Conservation (phyloP, 345 rosid genomes). For the Tarenaya hassleriana region DNA sequence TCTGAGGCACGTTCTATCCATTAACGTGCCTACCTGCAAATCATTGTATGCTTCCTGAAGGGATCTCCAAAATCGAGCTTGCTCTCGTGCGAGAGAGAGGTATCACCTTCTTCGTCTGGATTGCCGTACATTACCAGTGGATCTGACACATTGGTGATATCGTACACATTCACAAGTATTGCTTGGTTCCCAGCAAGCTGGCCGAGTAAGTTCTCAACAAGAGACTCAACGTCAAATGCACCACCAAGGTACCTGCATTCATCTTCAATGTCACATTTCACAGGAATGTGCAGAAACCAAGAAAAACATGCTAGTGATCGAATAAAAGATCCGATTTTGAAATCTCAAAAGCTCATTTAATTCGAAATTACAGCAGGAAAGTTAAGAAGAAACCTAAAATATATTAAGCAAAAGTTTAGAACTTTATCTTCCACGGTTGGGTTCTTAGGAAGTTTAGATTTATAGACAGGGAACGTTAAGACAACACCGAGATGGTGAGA, state of each 20-base stretch:
- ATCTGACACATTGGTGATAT: constrained; percentile 75
- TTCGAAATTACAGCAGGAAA: too few species aligned
- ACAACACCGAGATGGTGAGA: constrained; percentile 98
- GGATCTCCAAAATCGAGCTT: constrained; percentile 96
- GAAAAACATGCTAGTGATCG: too few species aligned
- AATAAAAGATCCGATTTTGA: neutral
- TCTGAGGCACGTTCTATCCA: too few species aligned
- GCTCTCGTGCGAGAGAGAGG: constrained; percentile 67
- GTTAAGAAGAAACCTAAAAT: too few species aligned
- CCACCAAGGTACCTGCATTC: constrained; percentile 86
- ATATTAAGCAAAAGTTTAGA: neutral
- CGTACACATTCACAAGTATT: constrained; percentile 84
- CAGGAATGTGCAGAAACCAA: neutral
- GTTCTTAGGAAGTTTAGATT: constrained; percentile 57
- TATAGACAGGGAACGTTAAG: constrained; percentile 96
- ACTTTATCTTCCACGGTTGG: constrained; percentile 58
- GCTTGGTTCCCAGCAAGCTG: constrained; percentile 96
- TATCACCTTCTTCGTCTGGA: constrained; percentile 73
- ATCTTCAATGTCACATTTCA: constrained; percentile 14
- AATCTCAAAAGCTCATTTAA: neutral
- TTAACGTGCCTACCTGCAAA: too few species aligned
- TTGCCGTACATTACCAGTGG: constrained; percentile 87
- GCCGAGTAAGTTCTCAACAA: constrained; percentile 92
- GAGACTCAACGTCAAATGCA: constrained; percentile 98
- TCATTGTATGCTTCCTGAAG: constrained; percentile 86